Evolutionary conservation across 2,329 filamentous ascomycete genomes (phyloP).

Genomic region (Hymenoscyphus repandus): DNA sequence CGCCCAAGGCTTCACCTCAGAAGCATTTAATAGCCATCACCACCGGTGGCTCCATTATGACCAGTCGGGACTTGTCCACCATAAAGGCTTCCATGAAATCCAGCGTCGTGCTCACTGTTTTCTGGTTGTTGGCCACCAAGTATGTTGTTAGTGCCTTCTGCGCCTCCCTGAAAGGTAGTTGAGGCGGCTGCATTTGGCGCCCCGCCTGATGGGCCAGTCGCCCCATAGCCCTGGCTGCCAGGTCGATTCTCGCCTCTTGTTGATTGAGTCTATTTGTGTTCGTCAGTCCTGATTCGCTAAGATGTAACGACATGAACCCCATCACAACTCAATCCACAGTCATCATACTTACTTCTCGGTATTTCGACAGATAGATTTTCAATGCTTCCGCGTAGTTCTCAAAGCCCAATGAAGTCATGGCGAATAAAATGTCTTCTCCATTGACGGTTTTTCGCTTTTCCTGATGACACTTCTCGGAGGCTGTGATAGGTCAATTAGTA

Average conservation of each 20-base stretch:
- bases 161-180: slow-evolving; percentile 25
- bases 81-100: slow-evolving; percentile 37
- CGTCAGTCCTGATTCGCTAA: slow-evolving; percentile 23
- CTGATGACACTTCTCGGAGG: slow-evolving; percentile 98
- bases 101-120: slow-evolving; percentile 29
- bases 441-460: slow-evolving; percentile 99
- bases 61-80: slow-evolving; percentile 46
- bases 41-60: slow-evolving; percentile 48
- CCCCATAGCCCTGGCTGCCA: slow-evolving; percentile 48
- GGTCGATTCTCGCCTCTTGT: slow-evolving; percentile 58
- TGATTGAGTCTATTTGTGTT: slow-evolving; percentile 63
- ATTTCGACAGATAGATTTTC: slow-evolving; percentile 97
- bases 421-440: slow-evolving; percentile 96
- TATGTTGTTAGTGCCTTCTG: slow-evolving; percentile 31
- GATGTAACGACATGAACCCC: slow-evolving; percentile 3
- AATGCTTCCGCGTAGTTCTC: slow-evolving; percentile 98
- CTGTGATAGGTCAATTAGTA: slow-evolving; percentile 43
- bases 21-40: slow-evolving; percentile 23
- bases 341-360: slow-evolving; percentile 76
- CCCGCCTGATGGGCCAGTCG: slow-evolving; percentile 36
- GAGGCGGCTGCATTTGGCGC: slow-evolving; percentile 27
- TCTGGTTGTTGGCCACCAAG: slow-evolving; percentile 30
- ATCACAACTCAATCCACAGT: slow-evolving; percentile 4
- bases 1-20: slow-evolving; percentile 14
- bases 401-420: slow-evolving; percentile 97